Conservation (phyloP, 345 rosid genomes). For the Ceriops decandra region DNA sequence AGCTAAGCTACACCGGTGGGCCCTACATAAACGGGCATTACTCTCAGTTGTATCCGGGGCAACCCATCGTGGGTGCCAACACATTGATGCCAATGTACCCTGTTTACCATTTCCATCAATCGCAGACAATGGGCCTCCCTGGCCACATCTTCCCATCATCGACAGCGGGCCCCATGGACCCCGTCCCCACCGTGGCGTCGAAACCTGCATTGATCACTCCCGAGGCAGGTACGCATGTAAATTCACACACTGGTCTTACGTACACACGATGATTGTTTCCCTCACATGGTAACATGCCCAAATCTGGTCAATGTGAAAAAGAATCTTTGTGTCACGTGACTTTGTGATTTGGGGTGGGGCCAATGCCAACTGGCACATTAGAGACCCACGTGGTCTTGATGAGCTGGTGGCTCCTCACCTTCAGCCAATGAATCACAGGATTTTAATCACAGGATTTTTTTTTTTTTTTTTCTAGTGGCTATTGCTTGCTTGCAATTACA, state of each 20-base stretch:
- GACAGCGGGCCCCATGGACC: constrained; percentile 37
- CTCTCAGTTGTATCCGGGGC: constrained; percentile 67
- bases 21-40: constrained; percentile 66
- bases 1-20: constrained; percentile 65
- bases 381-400: constrained; percentile 22
- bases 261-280: neutral
- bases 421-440: neutral
- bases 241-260: neutral
- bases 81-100: constrained; percentile 87
- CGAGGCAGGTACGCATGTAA: constrained; percentile 44
- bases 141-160: constrained; percentile 51
- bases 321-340: constrained; percentile 60
- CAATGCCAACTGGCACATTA: constrained; percentile 24
- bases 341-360: constrained; percentile 16
- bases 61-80: constrained; percentile 58
- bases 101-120: constrained; percentile 60
- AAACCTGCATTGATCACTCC: constrained; percentile 51
- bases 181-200: constrained; percentile 44
- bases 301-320: constrained; percentile 27
- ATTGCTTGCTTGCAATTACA: neutral
- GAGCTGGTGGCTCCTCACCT: neutral
- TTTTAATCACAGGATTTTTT: neutral
- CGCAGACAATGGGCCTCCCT: constrained; percentile 74
- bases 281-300: constrained; percentile 24
- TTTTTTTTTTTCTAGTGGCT: neutral